Conservation (phyloP, 169 alveolate species). For the Plasmodium knowlesi region DNA sequence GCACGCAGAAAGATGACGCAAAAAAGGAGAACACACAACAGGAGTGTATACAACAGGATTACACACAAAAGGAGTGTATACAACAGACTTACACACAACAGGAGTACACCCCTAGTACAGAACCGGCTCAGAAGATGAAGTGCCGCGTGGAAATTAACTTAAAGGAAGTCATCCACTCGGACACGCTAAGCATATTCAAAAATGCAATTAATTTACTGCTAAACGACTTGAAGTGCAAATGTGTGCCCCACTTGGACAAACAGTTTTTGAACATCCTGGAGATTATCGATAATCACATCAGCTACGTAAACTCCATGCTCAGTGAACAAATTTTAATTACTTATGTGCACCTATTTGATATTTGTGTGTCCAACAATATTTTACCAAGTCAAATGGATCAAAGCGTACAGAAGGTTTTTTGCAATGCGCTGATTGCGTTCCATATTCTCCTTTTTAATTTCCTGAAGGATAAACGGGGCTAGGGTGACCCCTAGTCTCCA, state of each 20-base stretch:
- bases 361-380: conserved; percentile 61
- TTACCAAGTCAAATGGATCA: conserved; percentile 71
- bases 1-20: neutral
- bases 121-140: conserved; percentile 1
- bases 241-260: conserved; percentile 56
- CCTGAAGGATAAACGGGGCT: neutral
- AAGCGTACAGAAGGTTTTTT: conserved; percentile 42
- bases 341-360: conserved; percentile 58
- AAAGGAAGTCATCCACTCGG: conserved; percentile 43
- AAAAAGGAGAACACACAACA: neutral
- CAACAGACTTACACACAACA: neutral
- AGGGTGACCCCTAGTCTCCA: neutral
- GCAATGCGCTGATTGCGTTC: conserved; percentile 63
- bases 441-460: conserved; percentile 51
- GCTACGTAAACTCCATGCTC: conserved; percentile 44
- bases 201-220: conserved; percentile 61
- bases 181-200: conserved; percentile 41
- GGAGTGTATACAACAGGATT: neutral
- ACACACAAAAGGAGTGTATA: neutral
- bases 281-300: conserved; percentile 60
- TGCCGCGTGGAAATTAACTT: conserved; percentile 5
- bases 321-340: conserved; percentile 51
- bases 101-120: neutral
- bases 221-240: conserved; percentile 54
- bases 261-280: conserved; percentile 36